Base-by-base conservation (phyloP, 129 eudicot genomes). In the Dittrichia graveolens region DNA sequence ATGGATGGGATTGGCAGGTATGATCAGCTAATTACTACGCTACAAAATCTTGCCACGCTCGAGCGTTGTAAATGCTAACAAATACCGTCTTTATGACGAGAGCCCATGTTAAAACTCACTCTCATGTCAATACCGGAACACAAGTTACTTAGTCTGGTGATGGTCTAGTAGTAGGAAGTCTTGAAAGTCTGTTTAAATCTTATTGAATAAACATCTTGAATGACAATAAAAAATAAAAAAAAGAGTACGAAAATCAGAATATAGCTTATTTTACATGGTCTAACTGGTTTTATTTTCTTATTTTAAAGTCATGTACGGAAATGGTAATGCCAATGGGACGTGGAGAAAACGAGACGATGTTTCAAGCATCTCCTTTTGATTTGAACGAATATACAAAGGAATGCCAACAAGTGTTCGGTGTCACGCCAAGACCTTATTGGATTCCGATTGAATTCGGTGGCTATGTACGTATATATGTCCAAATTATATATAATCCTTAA, bases 1-100 rank as follows among this genome's bases (percentile, higher is more conserved):
- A 0, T 6, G 83, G 76, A 57, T 82, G 86, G 86, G 72, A 61
- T 65, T 82, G 86, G 86, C 86, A 82, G 86, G 86, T 82, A 77
- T 24, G 31, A 24, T 0, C 31, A 24, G 2, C 2, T 24, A 24
- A 24, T 24, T 24, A 24, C 31, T 24, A 2, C 31, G n/a, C 31
- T 24, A 24, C 31, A 24, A 24, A 24, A 24, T 7, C 35, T 47
- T 43, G 37, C 5, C 5, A 19, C 11, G 12, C 4, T 16, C 8
- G 12, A 16, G 6, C 13, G 7, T 56, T 2, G 31, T 24, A 24
- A 24, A 24, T 24, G 31, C 31, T 24, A 24, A 24, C 31, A 24
- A 24, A n/a, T n/a, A n/a, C n/a, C n/a, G n/a, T n/a, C n/a, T n/a
- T n/a, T n/a, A n/a, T n/a, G n/a, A n/a, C n/a, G n/a, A n/a, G n/a